Evolutionary conservation across 1,284 basidiomycete species (phyloP).

Genomic region (Fomitopsis schrenkii): DNA sequence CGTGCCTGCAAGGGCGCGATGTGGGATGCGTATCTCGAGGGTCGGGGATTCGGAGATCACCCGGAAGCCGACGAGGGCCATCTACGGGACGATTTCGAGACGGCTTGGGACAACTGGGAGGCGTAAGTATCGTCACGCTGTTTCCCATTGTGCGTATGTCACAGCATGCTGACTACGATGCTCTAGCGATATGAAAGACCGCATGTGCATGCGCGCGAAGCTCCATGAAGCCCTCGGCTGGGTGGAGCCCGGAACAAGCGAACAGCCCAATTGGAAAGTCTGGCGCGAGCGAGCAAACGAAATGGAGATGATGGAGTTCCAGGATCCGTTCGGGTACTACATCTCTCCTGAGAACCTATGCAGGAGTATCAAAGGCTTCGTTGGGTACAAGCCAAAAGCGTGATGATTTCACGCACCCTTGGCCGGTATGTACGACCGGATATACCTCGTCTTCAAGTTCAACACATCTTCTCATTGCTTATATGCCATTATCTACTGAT

Average conservation of each 20-base stretch:
- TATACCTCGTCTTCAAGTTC: too few relatives aligned
- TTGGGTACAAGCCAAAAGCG: slow-evolving; percentile 31
- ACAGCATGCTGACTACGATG: not conserved
- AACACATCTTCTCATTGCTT: not conserved
- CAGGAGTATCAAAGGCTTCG: slow-evolving; percentile 41
- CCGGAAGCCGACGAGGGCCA: slow-evolving; percentile 15
- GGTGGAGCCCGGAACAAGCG: slow-evolving; percentile 41
- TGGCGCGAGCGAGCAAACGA: slow-evolving; percentile 38
- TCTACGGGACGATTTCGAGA: slow-evolving; percentile 59
- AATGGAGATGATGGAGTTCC: slow-evolving; percentile 8
- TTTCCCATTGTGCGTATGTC: not conserved
- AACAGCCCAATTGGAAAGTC: slow-evolving; percentile 47
- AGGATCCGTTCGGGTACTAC: slow-evolving; percentile 9
- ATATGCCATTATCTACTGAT: not conserved
- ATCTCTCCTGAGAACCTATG: slow-evolving; percentile 31
- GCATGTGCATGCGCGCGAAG: slow-evolving; percentile 54
- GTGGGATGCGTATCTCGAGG: slow-evolving; percentile 53
- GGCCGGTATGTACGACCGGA: not conserved
- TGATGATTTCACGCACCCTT: not conserved
- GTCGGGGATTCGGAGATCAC: slow-evolving; percentile 31
- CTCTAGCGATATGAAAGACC: slow-evolving; percentile 68
- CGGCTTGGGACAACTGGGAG: slow-evolving; percentile 66
- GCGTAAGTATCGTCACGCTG: slow-evolving; percentile 37
- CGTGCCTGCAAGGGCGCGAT: slow-evolving; percentile 65
- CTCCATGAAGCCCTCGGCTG: slow-evolving; percentile 48